phyloP scores from a whole-genome alignment of 371 early-diverging fungal species.

The Neoconidiobolus thromboides region DNA sequence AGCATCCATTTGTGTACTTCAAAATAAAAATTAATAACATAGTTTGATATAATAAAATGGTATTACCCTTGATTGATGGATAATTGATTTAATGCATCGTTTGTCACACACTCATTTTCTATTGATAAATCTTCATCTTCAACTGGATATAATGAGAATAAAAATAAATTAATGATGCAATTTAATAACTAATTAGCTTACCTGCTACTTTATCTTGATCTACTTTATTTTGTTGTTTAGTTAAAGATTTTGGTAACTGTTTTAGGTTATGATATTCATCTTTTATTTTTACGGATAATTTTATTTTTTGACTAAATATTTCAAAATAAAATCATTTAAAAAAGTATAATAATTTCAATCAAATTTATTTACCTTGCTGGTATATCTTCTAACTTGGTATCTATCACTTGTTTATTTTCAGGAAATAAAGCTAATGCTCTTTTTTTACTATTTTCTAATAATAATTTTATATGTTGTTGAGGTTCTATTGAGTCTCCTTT shows the following conservation, averaged over 20 bases:
- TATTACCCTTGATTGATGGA: not conserved
- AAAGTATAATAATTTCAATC: too few relatives aligned
- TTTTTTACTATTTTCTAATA: too few relatives aligned
- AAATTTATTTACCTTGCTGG: too few relatives aligned
- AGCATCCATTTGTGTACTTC: not conserved
- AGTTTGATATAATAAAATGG: not conserved
- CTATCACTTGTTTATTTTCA: too few relatives aligned
- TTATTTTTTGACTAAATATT: slow-evolving; percentile 7
- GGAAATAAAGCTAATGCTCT: too few relatives aligned
- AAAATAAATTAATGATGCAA: not conserved
- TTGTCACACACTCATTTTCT: not conserved
- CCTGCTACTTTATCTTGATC: not conserved
- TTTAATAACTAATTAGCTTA: too few relatives aligned
- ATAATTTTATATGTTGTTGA: too few relatives aligned
- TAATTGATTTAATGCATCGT: not conserved
- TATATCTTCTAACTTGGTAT: too few relatives aligned
- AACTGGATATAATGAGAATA: not conserved
- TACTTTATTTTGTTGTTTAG: slow-evolving; percentile 3
- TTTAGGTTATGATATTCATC: slow-evolving; percentile 9
- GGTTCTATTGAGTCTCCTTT: too few relatives aligned
- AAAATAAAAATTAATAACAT: not conserved
- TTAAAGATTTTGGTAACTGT: slow-evolving; percentile 8
- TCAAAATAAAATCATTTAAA: too few relatives aligned
- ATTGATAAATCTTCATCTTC: not conserved
- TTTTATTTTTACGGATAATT: slow-evolving; percentile 7